Base-by-base conservation (phyloP, 495 filamentous ascomycete species). In the Letharia lupina region DNA sequence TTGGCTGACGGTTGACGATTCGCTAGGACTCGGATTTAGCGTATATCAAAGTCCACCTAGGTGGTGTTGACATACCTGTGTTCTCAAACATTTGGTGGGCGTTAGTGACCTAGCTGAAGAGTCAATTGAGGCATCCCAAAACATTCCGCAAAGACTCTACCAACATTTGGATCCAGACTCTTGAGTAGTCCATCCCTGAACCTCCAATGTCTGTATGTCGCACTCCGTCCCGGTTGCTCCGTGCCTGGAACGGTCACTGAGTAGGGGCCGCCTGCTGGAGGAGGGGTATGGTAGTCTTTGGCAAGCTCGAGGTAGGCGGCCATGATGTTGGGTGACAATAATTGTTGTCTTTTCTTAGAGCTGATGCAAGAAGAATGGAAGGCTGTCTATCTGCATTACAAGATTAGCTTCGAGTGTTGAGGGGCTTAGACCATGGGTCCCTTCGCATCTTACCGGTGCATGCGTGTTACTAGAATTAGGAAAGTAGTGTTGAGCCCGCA, bases 171-270 rank as follows among this genome's bases (percentile, higher is more conserved):
- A 75, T 93, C 87, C 67, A 90, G 77, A 28, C 88, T 91, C 68
- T 82, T 80, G 48, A 96, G 75, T 66, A 96, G 76, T 50, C 83
- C 84, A 73, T 94, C 86, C 57, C 80, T 79, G 70, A 86, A 85
- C 67, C 84, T 83, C 87, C 88, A 95, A 76, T 96, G 87, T 66
- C 94, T 84, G 76, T 97, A 98, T 64, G 95, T 77, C 42, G 83
- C 77, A 33, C 82, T 89, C 64, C 91, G 85, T 56, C 89, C 92
- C 37, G 87, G 85, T 65, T 82, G 76, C 77, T 91, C 83, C 40
- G 86, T 86, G 63, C 89, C 90, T 9, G 91, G 86, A 41, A 98
- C 65, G 20, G 89, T 78, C 5, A 96, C 79, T 44, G 78, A 79
- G 68, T 80, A 83, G 2, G 81, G 78, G 23, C 66, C 73, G 12